Percentiles rank a stretch among this genome's conserved stretches.
phyloP scores from a whole-genome alignment of 768 basidiomycete species.

The Russula griseocarnosa region DNA sequence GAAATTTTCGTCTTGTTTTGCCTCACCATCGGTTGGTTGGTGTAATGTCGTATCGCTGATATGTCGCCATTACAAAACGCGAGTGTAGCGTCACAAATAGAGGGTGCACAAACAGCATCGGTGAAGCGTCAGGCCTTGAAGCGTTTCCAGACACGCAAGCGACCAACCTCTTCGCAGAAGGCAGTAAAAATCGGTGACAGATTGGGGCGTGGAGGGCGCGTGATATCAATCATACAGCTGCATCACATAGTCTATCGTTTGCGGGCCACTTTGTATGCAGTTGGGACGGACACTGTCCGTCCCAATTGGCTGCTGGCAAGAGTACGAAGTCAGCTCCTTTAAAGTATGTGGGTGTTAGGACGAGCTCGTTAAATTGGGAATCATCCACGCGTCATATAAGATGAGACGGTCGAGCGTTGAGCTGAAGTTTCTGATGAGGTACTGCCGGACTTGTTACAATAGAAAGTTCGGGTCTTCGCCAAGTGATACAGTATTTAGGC shows the following conservation, averaged over 20 bases:
- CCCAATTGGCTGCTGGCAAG: too few species aligned
- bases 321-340: conserved; percentile 78
- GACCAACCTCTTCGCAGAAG: too few species aligned
- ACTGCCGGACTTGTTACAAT: conserved; percentile 61
- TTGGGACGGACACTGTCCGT: conserved; percentile 7
- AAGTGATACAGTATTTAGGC: too few species aligned
- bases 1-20: too few species aligned
- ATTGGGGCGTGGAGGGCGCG: conserved; percentile 64
- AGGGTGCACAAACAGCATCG: background rate
- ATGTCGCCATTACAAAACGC: too few species aligned
- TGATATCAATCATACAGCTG: conserved; percentile 94
- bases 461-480: conserved; percentile 47
- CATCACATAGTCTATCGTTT: conserved; percentile 63
- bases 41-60: too few species aligned
- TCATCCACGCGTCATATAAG: conserved; percentile 62
- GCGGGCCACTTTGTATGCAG: background rate
- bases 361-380: conserved; percentile 70
- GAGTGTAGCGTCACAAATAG: too few species aligned
- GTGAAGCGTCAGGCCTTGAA: too few species aligned
- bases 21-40: too few species aligned
- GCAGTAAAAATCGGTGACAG: conserved; percentile 67
- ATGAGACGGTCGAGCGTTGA: conserved; percentile 94
- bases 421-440: conserved; percentile 68
- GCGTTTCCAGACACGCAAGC: too few species aligned
- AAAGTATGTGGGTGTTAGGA: conserved; percentile 28